A percentile compares a stretch with the other conserved stretches of the same genome.
Evolutionary conservation across 23 red algal genomes (phyloP).

Genomic region (Gracilariopsis chorda): DNA sequence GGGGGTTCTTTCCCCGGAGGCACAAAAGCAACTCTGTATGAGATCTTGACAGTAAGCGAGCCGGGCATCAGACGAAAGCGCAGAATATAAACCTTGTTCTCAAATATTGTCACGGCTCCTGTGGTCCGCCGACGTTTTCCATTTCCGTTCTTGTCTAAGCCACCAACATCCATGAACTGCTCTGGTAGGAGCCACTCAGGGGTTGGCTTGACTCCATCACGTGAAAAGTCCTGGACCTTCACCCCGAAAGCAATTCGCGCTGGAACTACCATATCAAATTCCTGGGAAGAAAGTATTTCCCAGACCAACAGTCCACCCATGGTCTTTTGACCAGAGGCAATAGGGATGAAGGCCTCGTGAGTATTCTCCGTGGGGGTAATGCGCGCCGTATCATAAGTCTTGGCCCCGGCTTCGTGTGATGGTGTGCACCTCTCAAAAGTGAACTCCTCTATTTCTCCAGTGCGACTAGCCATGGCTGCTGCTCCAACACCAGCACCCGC

Average conservation of each 20-base stretch:
- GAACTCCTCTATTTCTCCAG: constrained; percentile 55
- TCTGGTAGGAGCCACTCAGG: constrained; percentile 39
- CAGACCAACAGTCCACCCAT: constrained; percentile 53
- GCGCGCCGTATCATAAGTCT: constrained; percentile 12
- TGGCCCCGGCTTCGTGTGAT: background rate
- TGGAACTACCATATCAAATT: constrained; percentile 57
- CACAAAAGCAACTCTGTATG: constrained; percentile 39
- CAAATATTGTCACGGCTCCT: constrained; percentile 47
- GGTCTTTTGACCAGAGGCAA: background rate
- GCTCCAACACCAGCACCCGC: constrained; percentile 66
- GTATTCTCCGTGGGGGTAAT: constrained; percentile 13
- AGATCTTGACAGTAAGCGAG: constrained; percentile 52
- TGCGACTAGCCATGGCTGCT: constrained; percentile 44
- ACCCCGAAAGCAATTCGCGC: constrained; percentile 39
- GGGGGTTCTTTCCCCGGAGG: constrained; percentile 48
- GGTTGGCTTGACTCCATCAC: background rate
- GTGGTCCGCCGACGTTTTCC: constrained; percentile 33
- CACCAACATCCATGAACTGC: constrained; percentile 56
- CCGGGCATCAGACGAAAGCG: constrained; percentile 54
- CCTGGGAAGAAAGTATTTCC: constrained; percentile 50
- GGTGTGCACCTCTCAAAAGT: constrained; percentile 36
- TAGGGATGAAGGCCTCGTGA: constrained; percentile 18
- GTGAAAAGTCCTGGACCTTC: background rate
- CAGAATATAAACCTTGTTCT: constrained; percentile 44
- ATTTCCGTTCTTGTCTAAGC: constrained; percentile 5